A percentile compares a stretch with the other conserved stretches of the same genome.
Conservation (phyloP, 495 filamentous ascomycete species). For the Articulospora tetracladia region DNA sequence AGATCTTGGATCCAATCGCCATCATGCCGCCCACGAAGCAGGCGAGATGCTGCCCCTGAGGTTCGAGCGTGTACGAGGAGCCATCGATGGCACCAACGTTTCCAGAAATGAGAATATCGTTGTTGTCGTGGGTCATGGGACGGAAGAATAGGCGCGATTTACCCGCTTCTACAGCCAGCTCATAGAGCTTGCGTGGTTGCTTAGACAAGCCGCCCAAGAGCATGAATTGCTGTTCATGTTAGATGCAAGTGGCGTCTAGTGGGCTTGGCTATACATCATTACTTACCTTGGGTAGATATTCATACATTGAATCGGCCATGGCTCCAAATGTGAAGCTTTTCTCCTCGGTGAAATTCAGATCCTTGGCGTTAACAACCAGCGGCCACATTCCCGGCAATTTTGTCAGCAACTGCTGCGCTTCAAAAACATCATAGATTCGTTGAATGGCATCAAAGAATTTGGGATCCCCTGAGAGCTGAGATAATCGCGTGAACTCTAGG, state of each 20-base stretch:
- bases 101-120: constrained; percentile 70
- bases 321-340: constrained; percentile 64
- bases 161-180: constrained; percentile 40
- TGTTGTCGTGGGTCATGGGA: constrained; percentile 70
- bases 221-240: constrained; percentile 38
- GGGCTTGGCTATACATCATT: neutral
- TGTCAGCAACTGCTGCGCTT: constrained; percentile 66
- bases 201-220: constrained; percentile 72
- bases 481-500: constrained; percentile 88
- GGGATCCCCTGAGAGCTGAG: constrained; percentile 78
- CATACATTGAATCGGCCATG: constrained; percentile 82
- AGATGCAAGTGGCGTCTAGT: too few species aligned
- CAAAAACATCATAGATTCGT: constrained; percentile 83
- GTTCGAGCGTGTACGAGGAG: constrained; percentile 24
- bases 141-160: constrained; percentile 66
- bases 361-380: constrained; percentile 20
- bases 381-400: constrained; percentile 83
- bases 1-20: constrained; percentile 73
- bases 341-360: constrained; percentile 27
- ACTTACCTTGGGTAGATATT: constrained; percentile 77
- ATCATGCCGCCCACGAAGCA: constrained; percentile 94
- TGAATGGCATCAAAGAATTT: constrained; percentile 93
- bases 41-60: constrained; percentile 45
- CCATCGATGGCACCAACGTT: constrained; percentile 32
- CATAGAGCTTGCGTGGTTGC: constrained; percentile 74